Conservation (phyloP, 495 filamentous ascomycete species). For the Neurospora sp. region DNA sequence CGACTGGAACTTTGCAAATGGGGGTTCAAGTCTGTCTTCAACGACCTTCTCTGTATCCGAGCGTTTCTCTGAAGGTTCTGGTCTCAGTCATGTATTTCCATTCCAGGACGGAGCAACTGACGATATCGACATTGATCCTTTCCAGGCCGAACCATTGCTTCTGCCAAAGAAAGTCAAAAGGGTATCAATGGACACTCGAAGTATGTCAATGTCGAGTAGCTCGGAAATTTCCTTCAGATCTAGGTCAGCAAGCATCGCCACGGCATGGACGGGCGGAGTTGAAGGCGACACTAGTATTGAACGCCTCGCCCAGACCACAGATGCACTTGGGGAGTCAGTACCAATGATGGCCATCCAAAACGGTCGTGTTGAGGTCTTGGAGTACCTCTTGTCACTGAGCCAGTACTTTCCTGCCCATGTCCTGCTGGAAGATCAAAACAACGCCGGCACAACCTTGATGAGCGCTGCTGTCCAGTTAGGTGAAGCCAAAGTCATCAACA, state of each 20-base stretch:
- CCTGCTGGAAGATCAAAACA: conserved; percentile 74
- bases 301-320: conserved; percentile 70
- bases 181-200: conserved; percentile 81
- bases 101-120: conserved; percentile 52
- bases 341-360: conserved; percentile 94
- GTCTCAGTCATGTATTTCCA: conserved; percentile 80
- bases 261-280: conserved; percentile 52
- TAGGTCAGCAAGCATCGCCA: conserved; percentile 64
- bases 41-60: conserved; percentile 33
- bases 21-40: conserved; percentile 34
- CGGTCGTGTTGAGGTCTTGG: conserved; percentile 55
- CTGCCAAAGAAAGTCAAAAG: conserved; percentile 53
- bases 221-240: conserved; percentile 72
- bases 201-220: conserved; percentile 83
- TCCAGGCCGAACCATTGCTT: conserved; percentile 23
- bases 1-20: conserved; percentile 35
- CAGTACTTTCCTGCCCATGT: conserved; percentile 59
- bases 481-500: conserved; percentile 61
- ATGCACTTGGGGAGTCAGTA: conserved; percentile 72
- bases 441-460: conserved; percentile 79
- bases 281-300: conserved; percentile 83
- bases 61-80: conserved; percentile 45
- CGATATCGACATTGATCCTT: conserved; percentile 23
- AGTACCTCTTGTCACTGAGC: conserved; percentile 65
- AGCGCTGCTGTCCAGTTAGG: conserved; percentile 91